phyloP scores from a whole-genome alignment of 306 rosid genomes.

The Ormosia emarginata region DNA sequence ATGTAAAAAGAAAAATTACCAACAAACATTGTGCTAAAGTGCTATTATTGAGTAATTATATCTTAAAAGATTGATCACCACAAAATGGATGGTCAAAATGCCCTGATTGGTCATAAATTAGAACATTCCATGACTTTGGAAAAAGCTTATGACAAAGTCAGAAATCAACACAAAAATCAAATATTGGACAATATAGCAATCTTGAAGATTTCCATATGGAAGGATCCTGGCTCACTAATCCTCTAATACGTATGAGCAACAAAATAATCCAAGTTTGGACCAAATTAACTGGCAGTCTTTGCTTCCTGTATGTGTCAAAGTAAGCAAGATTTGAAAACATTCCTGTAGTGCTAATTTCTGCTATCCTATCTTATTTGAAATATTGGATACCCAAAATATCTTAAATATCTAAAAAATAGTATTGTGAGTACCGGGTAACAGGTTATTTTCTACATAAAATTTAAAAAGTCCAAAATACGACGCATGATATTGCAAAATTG shows the following conservation, averaged over 20 bases:
- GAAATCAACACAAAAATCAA: background rate
- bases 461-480: too few species aligned
- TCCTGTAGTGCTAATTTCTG: conserved; percentile 55
- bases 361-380: too few species aligned
- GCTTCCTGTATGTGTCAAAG: conserved; percentile 48
- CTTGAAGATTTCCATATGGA: too few species aligned
- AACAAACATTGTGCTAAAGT: too few species aligned
- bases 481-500: too few species aligned
- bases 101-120: background rate
- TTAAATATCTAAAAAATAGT: too few species aligned
- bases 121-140: background rate
- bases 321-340: conserved; percentile 58
- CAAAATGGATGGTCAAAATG: background rate
- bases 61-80: background rate
- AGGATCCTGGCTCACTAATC: background rate
- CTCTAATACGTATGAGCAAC: conserved; percentile 44
- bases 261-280: conserved; percentile 46
- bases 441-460: too few species aligned
- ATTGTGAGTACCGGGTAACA: too few species aligned
- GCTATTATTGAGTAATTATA: too few species aligned
- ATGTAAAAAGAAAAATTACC: too few species aligned
- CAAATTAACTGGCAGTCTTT: conserved; percentile 43
- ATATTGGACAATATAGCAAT: background rate
- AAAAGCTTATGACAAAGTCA: background rate
- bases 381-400: too few species aligned